A percentile compares a stretch with the other conserved stretches of the same genome.
Conservation (phyloP, 2,329 filamentous ascomycete species). For the Hypocrella siamensis region DNA sequence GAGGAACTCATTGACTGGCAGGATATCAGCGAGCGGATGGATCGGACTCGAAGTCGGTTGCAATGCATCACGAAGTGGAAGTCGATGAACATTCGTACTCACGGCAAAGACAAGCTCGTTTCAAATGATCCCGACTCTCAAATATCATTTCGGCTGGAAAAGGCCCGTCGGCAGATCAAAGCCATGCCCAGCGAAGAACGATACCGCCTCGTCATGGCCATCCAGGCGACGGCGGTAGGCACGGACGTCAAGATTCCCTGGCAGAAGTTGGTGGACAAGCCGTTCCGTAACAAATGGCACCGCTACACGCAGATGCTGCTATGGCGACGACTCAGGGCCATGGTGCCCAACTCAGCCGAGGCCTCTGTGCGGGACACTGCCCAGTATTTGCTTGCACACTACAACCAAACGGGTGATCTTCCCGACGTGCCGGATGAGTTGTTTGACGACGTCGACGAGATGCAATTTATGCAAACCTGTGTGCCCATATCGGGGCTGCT, state of each 20-base stretch:
- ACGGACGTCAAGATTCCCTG: slow-evolving; percentile 34
- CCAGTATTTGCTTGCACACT: slow-evolving; percentile 17
- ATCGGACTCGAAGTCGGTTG: slow-evolving; percentile 42
- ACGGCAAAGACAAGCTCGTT: slow-evolving; percentile 16
- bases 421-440: slow-evolving; percentile 15
- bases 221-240: slow-evolving; percentile 23
- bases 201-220: slow-evolving; percentile 24
- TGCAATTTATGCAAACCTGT: slow-evolving; percentile 12
- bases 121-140: slow-evolving; percentile 15
- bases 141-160: slow-evolving; percentile 26
- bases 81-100: slow-evolving; percentile 19
- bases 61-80: slow-evolving; percentile 58
- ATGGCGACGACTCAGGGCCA: slow-evolving; percentile 22
- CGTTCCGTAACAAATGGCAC: slow-evolving; percentile 22
- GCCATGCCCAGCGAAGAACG: slow-evolving; percentile 29
- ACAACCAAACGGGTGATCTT: slow-evolving; percentile 16
- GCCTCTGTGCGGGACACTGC: slow-evolving; percentile 19
- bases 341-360: slow-evolving; percentile 14
- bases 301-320: slow-evolving; percentile 20
- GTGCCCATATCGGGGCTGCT: background rate
- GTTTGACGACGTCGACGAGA: slow-evolving; percentile 17
- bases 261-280: slow-evolving; percentile 25
- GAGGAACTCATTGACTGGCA: slow-evolving; percentile 49
- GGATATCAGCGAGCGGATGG: slow-evolving; percentile 46
- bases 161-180: slow-evolving; percentile 24